Percentiles rank a stretch among this genome's conserved stretches.
Conservation (phyloP, 2,329 filamentous ascomycete genomes). For the Aspergillus proliferans region DNA sequence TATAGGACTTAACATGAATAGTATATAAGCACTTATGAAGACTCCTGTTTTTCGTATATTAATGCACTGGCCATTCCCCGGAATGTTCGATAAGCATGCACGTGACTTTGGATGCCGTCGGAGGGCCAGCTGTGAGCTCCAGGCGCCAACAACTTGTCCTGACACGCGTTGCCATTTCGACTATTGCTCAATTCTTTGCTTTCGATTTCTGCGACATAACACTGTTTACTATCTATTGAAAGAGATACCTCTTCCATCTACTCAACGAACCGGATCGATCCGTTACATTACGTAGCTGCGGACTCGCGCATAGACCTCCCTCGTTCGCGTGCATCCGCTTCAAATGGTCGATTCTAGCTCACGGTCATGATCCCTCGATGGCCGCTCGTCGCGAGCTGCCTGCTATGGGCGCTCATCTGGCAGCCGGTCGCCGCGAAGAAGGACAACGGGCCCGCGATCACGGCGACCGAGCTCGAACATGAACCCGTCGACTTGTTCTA, state of each 20-base stretch:
- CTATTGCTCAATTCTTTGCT: not conserved
- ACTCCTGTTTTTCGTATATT: not conserved
- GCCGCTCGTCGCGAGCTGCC: conserved; percentile 43
- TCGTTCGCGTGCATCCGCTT: conserved; percentile 4
- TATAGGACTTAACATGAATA: not conserved
- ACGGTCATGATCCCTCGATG: conserved; percentile 36
- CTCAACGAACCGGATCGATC: not conserved
- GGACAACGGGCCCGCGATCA: conserved; percentile 58
- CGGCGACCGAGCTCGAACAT: conserved; percentile 59
- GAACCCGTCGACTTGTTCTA: conserved; percentile 69
- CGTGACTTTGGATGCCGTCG: conserved; percentile 20
- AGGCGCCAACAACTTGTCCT: not conserved
- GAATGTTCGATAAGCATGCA: conserved; percentile 10
- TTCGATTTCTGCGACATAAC: not conserved
- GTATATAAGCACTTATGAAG: too few species aligned
- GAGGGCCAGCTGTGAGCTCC: not conserved
- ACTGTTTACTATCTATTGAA: not conserved
- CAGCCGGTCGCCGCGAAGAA: conserved; percentile 46
- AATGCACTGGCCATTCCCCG: not conserved
- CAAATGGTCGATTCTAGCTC: conserved; percentile 23
- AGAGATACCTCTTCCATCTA: not conserved
- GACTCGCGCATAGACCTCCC: not conserved
- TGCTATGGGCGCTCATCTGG: conserved; percentile 48
- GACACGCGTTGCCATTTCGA: not conserved
- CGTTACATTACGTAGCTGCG: not conserved